Conservation (phyloP, 768 basidiomycete species). For the Jaapia argillacea region DNA sequence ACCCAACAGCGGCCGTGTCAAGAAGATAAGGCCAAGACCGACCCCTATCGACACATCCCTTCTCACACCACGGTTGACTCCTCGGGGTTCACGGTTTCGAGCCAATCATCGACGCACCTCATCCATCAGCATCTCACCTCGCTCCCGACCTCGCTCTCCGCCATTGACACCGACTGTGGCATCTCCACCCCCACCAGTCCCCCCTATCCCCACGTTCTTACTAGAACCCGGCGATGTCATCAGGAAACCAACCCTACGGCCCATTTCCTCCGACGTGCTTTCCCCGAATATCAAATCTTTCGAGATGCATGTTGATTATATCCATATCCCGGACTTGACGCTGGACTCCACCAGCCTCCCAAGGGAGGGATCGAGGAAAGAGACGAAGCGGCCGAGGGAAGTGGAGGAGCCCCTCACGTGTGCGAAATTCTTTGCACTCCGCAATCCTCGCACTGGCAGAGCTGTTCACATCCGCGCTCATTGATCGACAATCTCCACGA, state of each 20-base stretch:
- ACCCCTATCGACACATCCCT: too few species aligned
- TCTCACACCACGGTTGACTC: too few species aligned
- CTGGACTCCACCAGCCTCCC: too few species aligned
- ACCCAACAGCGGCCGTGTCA: too few species aligned
- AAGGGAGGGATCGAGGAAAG: slow-evolving; percentile 2
- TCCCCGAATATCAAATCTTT: too few species aligned
- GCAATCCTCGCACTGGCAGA: neutral
- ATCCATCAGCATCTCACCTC: slow-evolving; percentile 15
- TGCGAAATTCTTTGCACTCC: neutral
- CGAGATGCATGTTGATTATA: too few species aligned
- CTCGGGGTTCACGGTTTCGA: too few species aligned
- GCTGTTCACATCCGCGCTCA: too few species aligned
- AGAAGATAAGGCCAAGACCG: too few species aligned
- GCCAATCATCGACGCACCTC: slow-evolving; percentile 23
- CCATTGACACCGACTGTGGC: slow-evolving; percentile 35
- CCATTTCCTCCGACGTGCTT: neutral
- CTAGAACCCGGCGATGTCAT: slow-evolving; percentile 10
- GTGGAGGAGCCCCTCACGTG: neutral
- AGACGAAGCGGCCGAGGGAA: neutral
- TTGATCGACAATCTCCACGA: too few species aligned
- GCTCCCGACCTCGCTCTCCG: slow-evolving; percentile 34
- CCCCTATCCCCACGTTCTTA: slow-evolving; percentile 40
- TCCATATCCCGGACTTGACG: too few species aligned
- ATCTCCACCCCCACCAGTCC: slow-evolving; percentile 44
- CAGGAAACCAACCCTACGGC: neutral